A percentile compares a stretch with the other conserved stretches of the same genome.
phyloP scores from a whole-genome alignment of 2,329 filamentous ascomycete genomes.

The Penicillium sp. region DNA sequence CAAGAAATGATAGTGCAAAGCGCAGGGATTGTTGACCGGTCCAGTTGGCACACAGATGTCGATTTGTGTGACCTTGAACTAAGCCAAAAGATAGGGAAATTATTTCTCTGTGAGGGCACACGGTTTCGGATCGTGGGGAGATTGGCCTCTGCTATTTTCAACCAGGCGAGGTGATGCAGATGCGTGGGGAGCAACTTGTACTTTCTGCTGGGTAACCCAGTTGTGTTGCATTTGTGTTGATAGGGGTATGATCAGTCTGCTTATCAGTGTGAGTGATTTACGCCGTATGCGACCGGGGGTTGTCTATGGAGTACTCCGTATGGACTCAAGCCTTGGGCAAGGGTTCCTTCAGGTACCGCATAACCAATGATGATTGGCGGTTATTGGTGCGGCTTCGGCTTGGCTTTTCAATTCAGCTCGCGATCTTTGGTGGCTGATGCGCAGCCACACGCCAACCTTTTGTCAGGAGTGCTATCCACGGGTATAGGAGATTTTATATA shows the following conservation, averaged over 20 bases:
- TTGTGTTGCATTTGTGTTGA: slow-evolving; percentile 1
- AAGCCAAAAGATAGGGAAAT: background rate
- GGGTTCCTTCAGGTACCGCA: slow-evolving; percentile 4
- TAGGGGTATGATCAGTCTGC: background rate
- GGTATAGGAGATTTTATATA: too few relatives aligned
- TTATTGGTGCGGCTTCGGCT: background rate
- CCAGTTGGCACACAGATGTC: slow-evolving; percentile 3
- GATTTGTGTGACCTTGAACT: slow-evolving; percentile 5
- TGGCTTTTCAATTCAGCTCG: background rate
- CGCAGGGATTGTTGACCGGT: slow-evolving; percentile 3
- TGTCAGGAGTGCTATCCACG: too few relatives aligned
- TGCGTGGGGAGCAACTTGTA: slow-evolving; percentile 4
- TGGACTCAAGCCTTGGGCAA: slow-evolving; percentile 1
- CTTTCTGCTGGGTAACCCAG: slow-evolving; percentile 8
- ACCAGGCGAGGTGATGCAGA: slow-evolving; percentile 1
- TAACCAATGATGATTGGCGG: slow-evolving; percentile 1
- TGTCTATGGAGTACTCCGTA: background rate
- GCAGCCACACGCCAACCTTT: background rate
- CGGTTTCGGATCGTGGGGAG: slow-evolving; percentile 4
- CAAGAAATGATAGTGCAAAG: slow-evolving; percentile 9
- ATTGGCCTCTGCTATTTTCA: slow-evolving; percentile 1
- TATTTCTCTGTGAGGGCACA: background rate
- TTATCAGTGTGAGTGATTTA: slow-evolving; percentile 1
- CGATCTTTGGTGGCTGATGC: background rate
- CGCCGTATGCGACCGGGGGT: background rate